A percentile compares a stretch with the other conserved stretches of the same genome.
Evolutionary conservation across 495 filamentous ascomycete species (phyloP).

Genomic region (Cudoniella acicularis): DNA sequence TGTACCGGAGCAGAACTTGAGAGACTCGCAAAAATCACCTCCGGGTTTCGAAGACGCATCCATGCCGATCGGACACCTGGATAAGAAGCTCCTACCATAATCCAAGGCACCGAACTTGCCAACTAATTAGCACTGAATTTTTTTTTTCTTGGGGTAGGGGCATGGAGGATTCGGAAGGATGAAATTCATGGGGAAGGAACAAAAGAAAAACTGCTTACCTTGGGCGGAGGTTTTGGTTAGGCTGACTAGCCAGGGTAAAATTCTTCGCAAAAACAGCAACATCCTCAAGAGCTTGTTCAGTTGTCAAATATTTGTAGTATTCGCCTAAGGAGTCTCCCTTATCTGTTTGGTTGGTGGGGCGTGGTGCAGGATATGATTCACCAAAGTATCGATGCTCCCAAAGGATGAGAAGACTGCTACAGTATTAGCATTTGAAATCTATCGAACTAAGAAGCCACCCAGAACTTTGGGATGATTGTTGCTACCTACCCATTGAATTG

Average conservation of each 20-base stretch:
- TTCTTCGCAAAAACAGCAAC: not conserved
- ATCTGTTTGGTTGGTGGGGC: not conserved
- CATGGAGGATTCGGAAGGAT: no score
- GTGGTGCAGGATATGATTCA: not conserved
- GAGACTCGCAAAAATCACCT: not conserved
- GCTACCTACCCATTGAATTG: not conserved
- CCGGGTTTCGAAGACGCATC: not conserved
- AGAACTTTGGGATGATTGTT: no score
- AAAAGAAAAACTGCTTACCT: no score
- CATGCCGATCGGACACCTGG: not conserved
- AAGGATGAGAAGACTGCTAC: not conserved
- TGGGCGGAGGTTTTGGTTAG: not conserved
- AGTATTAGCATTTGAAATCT: no score
- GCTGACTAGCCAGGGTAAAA: not conserved
- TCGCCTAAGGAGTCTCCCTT: not conserved
- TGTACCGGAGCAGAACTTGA: not conserved
- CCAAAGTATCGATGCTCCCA: not conserved
- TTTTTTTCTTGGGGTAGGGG: no score
- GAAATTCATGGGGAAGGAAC: no score
- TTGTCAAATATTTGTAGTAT: not conserved
- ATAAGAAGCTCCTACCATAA: not conserved
- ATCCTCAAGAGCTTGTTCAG: not conserved
- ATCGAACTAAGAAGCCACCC: no score
- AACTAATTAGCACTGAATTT: no score
- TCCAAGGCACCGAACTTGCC: not conserved